Evolutionary conservation across 225 moss, liverwort and hornwort genomes (phyloP).

Genomic region (Rhytidiadelphus loreus): DNA sequence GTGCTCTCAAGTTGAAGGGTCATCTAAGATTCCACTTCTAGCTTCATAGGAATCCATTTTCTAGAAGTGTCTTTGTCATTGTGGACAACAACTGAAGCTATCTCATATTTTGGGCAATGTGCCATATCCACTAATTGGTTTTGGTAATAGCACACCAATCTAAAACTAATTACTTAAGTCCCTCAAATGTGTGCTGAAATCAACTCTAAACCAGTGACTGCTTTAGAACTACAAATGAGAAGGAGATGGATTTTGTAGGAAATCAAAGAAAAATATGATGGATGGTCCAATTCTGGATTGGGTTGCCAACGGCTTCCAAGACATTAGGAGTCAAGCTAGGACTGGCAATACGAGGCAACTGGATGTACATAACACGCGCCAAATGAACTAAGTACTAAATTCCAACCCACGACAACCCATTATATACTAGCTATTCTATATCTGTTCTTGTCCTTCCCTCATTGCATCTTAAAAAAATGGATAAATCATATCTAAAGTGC

Average conservation of each 20-base stretch:
- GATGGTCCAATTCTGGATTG: not conserved
- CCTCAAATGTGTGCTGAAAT: fast-evolving
- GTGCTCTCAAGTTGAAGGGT: not conserved
- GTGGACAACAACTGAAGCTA: not conserved
- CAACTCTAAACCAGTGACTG: fast-evolving
- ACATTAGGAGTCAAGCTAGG: not conserved
- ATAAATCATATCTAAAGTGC: too few species aligned
- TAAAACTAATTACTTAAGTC: not conserved
- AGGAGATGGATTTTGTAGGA: too few species aligned
- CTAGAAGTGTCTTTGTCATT: not conserved
- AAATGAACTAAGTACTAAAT: not conserved
- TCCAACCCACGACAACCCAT: not conserved
- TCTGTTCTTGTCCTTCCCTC: too few species aligned
- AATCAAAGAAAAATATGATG: not conserved
- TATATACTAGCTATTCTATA: not conserved
- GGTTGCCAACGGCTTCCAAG: not conserved
- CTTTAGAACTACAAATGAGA: too few species aligned
- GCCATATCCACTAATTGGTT: not conserved
- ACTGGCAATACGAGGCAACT: too few species aligned
- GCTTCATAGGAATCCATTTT: not conserved
- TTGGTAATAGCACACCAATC: too few species aligned
- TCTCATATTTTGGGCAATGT: not conserved
- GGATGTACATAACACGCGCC: not conserved
- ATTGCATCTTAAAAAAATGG: too few species aligned
- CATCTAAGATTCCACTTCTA: not conserved